Evolutionary conservation across 2,329 filamentous ascomycete genomes (phyloP).

Genomic region (Xylariaceae sp.): DNA sequence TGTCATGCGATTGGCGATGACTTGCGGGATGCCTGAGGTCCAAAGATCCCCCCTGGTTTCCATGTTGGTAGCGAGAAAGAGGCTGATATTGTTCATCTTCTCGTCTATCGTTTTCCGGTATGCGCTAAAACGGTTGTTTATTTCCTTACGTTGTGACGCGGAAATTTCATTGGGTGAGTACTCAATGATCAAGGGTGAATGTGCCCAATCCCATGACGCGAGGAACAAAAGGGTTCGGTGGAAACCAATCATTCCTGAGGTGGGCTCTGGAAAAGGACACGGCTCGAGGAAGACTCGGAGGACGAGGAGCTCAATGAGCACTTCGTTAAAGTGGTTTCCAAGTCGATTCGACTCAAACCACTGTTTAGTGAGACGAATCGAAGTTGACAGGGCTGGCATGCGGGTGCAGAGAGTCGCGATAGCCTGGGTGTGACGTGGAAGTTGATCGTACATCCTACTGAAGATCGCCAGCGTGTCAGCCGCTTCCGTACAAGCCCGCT

Average conservation of each 20-base stretch:
- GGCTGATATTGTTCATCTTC: constrained; percentile 73
- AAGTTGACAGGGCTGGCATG: constrained; percentile 72
- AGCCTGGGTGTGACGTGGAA: constrained; percentile 77
- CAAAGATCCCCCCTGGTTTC: constrained; percentile 77
- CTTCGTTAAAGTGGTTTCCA: constrained; percentile 67
- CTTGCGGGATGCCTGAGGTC: constrained; percentile 70
- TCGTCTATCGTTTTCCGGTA: constrained; percentile 82
- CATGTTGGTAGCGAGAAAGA: constrained; percentile 77
- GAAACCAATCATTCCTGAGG: constrained; percentile 74
- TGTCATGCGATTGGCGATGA: constrained; percentile 80
- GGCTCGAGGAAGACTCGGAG: constrained; percentile 75
- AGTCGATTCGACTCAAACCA: constrained; percentile 73
- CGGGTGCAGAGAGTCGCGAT: constrained; percentile 77
- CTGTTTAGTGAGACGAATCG: constrained; percentile 79
- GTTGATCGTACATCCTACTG: constrained; percentile 66
- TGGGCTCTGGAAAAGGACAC: constrained; percentile 74
- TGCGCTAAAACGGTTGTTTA: constrained; percentile 69
- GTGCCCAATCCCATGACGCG: constrained; percentile 87
- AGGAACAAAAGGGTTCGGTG: constrained; percentile 75
- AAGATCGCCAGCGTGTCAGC: constrained; percentile 66
- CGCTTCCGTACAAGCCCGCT: constrained; percentile 62
- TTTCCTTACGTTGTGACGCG: constrained; percentile 53
- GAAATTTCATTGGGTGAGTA: constrained; percentile 64
- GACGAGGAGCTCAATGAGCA: constrained; percentile 80
- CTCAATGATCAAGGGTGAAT: constrained; percentile 72